Evolutionary conservation across 2,329 filamentous ascomycete species (phyloP), one percentile per base, ranked within the genome.

Genomic region (Stylonectria norvegica): DNA sequence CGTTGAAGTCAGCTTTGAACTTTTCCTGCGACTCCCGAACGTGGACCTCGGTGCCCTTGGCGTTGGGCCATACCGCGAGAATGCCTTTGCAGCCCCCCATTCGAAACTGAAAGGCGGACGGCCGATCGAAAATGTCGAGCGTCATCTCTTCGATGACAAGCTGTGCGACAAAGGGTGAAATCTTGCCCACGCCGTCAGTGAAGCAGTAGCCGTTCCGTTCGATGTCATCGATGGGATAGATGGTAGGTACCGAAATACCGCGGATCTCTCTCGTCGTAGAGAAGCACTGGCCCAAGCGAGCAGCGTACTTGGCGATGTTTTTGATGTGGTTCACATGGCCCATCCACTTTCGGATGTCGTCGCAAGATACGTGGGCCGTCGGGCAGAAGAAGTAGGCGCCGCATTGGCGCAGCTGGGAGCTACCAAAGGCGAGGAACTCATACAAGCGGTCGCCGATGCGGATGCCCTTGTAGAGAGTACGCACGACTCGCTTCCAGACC

Each of bases 31-130:
- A 95, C 11, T 80, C 78, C 2, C 93, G 82, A 36, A 96, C 81
- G 37, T 87, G 81, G 1, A 97, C 77, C 41, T 90, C 79, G 20
- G 74, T 77, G 0, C 75, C 75, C 45, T 75, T 76, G 8, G 83
- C 78, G 4, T 83, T 75, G 0, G 85, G 79, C 65, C 87, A 91
- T 4, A 89, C 73, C 0, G 82, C 80, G 14, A 98, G 71, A 11
- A 98, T 82, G 0, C 93, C 93, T 66, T 98, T 98, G 66, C 83
- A 90, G 1, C 93, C 93, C 7, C 88, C 90, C 55, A 96, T 80
- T 6, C 93, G 86, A 56, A 97, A 95, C 55, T 98, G 93, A 50
- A 87, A 91, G 0, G 87, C 85, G 0, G 89, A 95, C 0, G 93
- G 90, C 5, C 79, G 68, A 2, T 72, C 65, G 2, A 75, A 64